These are phyloP conservation scores for Epichloe amarillans DNA, from an alignment of 2,329 filamentous ascomycete genomes.

Conservation along the genomic window DNA sequence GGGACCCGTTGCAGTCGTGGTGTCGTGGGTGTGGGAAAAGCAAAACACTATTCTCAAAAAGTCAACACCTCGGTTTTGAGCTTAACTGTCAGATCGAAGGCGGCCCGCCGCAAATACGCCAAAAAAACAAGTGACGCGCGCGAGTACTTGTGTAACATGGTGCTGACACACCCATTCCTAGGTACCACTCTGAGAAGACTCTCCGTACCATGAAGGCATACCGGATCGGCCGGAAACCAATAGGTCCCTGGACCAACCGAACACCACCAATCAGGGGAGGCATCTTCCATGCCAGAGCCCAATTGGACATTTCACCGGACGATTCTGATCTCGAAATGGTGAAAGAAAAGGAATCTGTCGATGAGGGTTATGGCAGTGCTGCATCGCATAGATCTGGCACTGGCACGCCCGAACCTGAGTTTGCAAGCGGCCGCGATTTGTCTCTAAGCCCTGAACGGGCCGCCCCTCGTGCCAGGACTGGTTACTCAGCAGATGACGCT, in stretches of 20 bases:
- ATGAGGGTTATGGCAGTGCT: slow-evolving; percentile 7
- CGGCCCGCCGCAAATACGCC: neutral
- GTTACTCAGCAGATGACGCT: neutral
- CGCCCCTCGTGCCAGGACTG: slow-evolving; percentile 1
- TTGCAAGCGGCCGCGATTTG: neutral
- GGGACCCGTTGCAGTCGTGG: neutral
- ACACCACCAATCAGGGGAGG: slow-evolving; percentile 46
- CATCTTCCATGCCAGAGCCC: slow-evolving; percentile 11
- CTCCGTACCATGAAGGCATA: slow-evolving; percentile 44
- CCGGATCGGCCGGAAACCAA: slow-evolving; percentile 43
- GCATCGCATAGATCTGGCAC: slow-evolving; percentile 4
- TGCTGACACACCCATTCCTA: slow-evolving; percentile 18
- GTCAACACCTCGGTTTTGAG: neutral
- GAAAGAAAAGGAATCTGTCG: slow-evolving; percentile 6
- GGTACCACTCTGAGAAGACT: slow-evolving; percentile 42
- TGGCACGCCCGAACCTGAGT: slow-evolving; percentile 2
- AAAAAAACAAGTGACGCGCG: neutral
- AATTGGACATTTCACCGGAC: slow-evolving; percentile 6
- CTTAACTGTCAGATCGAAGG: neutral
- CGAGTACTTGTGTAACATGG: slow-evolving; percentile 1
- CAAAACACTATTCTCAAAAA: neutral
- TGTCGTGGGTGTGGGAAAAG: neutral
- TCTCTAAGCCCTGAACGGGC: neutral
- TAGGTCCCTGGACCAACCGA: slow-evolving; percentile 42
- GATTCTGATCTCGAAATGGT: slow-evolving; percentile 6